Evolutionary conservation across 176 grass and related monocot genomes (phyloP).

Genomic region (Triticum urartu): DNA sequence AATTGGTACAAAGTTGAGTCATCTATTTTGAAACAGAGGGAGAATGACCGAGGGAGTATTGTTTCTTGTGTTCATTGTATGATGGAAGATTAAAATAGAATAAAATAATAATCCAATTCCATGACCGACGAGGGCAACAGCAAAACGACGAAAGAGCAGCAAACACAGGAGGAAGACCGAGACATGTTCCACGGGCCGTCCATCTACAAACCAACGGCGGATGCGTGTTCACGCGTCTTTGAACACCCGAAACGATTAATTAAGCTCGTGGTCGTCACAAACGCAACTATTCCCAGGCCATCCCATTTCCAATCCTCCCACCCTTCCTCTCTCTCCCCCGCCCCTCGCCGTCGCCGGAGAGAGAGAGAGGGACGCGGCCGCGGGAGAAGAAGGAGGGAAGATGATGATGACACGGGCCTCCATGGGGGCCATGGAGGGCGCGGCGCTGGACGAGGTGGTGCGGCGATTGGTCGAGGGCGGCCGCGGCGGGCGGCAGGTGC

Average conservation of each 20-base stretch:
- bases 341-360: not conserved
- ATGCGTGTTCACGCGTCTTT: slow-evolving; percentile 53
- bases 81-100: too few relatives aligned
- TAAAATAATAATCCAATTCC: too few relatives aligned
- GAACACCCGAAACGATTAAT: slow-evolving; percentile 37
- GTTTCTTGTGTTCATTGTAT: too few relatives aligned
- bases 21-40: too few relatives aligned
- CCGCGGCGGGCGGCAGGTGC: slow-evolving; percentile 64
- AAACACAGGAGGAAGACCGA: not conserved
- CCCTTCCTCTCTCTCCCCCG: not conserved
- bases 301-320: not conserved
- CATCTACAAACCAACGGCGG: slow-evolving; percentile 13
- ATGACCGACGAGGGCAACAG: not conserved
- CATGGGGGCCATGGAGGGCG: slow-evolving; percentile 64
- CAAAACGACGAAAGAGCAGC: not conserved
- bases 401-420: slow-evolving; percentile 91
- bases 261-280: slow-evolving; percentile 17
- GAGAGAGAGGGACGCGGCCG: not conserved
- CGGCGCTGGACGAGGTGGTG: slow-evolving; percentile 71
- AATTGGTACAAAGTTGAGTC: too few relatives aligned
- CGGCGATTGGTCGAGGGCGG: slow-evolving; percentile 65
- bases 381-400: not conserved
- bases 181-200: not conserved
- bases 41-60: too few relatives aligned
- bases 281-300: slow-evolving; percentile 10